phyloP scores from a whole-genome alignment of 2,329 filamentous ascomycete species.

The Ophiostoma ulmi region DNA sequence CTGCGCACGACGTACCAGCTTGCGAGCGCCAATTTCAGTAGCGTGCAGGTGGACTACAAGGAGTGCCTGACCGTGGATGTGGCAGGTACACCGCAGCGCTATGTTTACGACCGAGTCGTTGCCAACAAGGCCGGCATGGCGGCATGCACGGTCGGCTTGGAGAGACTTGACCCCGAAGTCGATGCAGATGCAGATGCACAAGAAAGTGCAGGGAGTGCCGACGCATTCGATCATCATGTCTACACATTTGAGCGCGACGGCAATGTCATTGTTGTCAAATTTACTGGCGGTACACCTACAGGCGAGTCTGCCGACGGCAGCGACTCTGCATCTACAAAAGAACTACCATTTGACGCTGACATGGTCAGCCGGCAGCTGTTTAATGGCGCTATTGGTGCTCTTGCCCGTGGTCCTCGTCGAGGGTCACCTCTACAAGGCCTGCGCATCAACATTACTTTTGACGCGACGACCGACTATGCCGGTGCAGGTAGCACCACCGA shows the following conservation, averaged over 20 bases:
- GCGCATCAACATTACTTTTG: slow-evolving; percentile 63
- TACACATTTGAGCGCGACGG: slow-evolving; percentile 51
- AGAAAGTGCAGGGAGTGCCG: not conserved
- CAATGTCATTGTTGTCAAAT: slow-evolving; percentile 60
- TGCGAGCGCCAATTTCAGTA: slow-evolving; percentile 72
- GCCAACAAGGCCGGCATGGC: slow-evolving; percentile 76
- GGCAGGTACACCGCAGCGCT: slow-evolving; percentile 48
- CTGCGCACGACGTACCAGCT: slow-evolving; percentile 85
- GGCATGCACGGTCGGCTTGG: slow-evolving; percentile 63
- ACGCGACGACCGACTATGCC: slow-evolving; percentile 60
- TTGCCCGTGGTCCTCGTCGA: slow-evolving; percentile 78
- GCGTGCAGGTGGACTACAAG: slow-evolving; percentile 92
- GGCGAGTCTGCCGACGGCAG: not conserved
- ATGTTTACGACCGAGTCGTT: slow-evolving; percentile 70
- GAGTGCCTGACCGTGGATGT: slow-evolving; percentile 61
- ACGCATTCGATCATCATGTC: not conserved
- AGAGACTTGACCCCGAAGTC: slow-evolving; percentile 46
- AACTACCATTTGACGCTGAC: slow-evolving; percentile 45
- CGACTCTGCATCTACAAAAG: not conserved
- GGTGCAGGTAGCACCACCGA: slow-evolving; percentile 62
- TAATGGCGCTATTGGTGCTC: slow-evolving; percentile 75
- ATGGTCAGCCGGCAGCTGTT: slow-evolving; percentile 57
- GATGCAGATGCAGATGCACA: not conserved
- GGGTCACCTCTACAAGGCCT: slow-evolving; percentile 75
- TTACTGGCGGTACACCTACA: slow-evolving; percentile 37